Evolutionary conservation across 768 basidiomycete species (phyloP).

Genomic region (Phlebiopsis gigantea): DNA sequence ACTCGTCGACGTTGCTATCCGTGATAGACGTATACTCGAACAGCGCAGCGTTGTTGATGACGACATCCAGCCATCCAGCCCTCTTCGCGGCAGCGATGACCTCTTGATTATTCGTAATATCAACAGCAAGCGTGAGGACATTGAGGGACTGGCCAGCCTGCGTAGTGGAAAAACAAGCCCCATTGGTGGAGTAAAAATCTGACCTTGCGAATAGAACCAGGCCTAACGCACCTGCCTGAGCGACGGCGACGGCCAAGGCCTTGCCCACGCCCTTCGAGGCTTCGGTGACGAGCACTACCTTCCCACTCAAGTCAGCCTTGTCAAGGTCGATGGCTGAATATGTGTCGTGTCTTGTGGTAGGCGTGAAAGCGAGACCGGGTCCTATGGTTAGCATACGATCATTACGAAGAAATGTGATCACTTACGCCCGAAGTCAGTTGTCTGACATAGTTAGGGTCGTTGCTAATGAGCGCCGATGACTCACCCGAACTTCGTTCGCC

Average conservation of each 20-base stretch:
- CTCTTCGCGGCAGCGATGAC: constrained; percentile 20
- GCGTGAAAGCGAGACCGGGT: too few relatives aligned
- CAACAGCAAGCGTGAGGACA: constrained; percentile 19
- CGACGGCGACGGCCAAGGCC: background rate
- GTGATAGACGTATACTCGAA: background rate
- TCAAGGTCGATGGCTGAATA: background rate
- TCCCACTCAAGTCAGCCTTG: background rate
- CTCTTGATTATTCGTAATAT: constrained; percentile 20
- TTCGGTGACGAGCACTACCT: background rate
- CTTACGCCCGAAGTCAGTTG: too few relatives aligned
- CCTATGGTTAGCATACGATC: too few relatives aligned
- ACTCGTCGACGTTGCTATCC: constrained; percentile 7
- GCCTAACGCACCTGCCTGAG: background rate
- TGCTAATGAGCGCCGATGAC: too few relatives aligned
- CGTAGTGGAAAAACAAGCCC: constrained; percentile 8
- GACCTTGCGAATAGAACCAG: background rate
- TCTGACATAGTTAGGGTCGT: too few relatives aligned
- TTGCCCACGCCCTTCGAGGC: background rate
- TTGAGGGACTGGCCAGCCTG: constrained; percentile 3
- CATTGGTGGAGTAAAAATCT: background rate
- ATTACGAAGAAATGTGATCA: too few relatives aligned
- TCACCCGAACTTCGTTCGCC: too few relatives aligned
- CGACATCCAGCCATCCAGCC: constrained; percentile 25
- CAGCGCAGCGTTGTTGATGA: constrained; percentile 24
- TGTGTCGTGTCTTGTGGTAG: background rate